These are phyloP conservation scores for Moesziomyces parantarcticus DNA, from an alignment of 1,284 basidiomycete species.

Conservation along the genomic window DNA sequence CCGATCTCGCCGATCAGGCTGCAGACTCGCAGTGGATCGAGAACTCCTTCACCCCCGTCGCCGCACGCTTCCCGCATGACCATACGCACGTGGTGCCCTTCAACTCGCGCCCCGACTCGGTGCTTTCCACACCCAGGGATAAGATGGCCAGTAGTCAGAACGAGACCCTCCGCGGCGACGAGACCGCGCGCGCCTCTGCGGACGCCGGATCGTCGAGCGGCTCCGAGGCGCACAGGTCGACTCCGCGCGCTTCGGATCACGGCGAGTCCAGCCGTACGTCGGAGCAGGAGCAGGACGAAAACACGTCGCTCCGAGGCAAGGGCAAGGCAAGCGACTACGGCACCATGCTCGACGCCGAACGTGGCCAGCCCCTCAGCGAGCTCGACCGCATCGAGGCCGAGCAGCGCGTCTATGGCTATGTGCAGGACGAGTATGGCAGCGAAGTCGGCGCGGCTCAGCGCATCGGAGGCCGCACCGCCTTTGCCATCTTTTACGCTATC, in stretches of 20 bases:
- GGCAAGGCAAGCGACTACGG: conserved; percentile 38
- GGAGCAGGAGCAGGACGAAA: conserved; percentile 44
- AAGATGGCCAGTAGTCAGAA: conserved; percentile 33
- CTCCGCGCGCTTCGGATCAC: conserved; percentile 31
- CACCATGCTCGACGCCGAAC: conserved; percentile 23
- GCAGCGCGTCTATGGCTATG: conserved; percentile 61
- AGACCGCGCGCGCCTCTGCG: conserved; percentile 10
- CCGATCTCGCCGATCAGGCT: conserved; percentile 9
- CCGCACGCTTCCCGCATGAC: conserved; percentile 58
- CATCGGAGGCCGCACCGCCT: conserved; percentile 53
- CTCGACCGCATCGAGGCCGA: conserved; percentile 55
- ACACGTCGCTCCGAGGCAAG: conserved; percentile 48
- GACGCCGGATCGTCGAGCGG: conserved; percentile 40
- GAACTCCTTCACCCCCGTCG: conserved; percentile 62
- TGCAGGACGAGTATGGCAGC: conserved; percentile 54
- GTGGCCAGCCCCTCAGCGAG: conserved; percentile 28
- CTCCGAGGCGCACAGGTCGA: conserved; percentile 31
- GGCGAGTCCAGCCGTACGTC: conserved; percentile 29
- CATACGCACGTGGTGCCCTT: conserved; percentile 53
- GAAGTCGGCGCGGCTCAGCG: conserved; percentile 57
- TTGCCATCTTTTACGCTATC: conserved; percentile 78
- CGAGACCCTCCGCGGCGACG: conserved; percentile 26
- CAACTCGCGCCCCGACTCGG: conserved; percentile 44
- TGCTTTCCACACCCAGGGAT: conserved; percentile 20
- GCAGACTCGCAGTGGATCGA: conserved; percentile 68